Evolutionary conservation across 106 monocot genomes (phyloP).

Genomic region (Dendrobium chrysotoxum): DNA sequence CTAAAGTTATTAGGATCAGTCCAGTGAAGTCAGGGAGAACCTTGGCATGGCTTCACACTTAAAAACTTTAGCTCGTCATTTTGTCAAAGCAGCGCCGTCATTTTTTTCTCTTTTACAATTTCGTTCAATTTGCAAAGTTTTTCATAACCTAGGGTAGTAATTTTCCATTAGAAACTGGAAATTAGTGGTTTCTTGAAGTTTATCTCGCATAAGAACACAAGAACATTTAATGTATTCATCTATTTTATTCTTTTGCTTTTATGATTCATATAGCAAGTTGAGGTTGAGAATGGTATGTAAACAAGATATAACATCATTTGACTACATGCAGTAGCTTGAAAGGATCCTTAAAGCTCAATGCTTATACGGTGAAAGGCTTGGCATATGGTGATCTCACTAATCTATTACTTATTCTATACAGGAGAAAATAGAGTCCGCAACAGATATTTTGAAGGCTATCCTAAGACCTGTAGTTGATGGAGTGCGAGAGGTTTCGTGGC

Average conservation of each 20-base stretch:
- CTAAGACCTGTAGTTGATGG: conserved; percentile 63
- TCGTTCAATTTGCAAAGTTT: not conserved
- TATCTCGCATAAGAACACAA: not conserved
- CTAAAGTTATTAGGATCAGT: no score
- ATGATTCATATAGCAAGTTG: not conserved
- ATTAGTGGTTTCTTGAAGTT: not conserved
- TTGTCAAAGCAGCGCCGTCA: not conserved
- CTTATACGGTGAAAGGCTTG: not conserved
- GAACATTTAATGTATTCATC: not conserved
- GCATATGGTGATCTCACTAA: not conserved
- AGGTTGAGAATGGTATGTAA: not conserved
- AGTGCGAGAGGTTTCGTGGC: conserved; percentile 73
- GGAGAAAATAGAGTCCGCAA: conserved; percentile 85
- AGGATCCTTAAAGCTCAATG: not conserved
- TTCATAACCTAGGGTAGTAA: not conserved
- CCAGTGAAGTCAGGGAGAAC: no score
- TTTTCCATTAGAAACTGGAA: not conserved
- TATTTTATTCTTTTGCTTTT: not conserved
- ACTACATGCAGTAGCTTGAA: not conserved
- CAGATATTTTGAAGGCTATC: conserved; percentile 75
- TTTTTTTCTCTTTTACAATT: not conserved
- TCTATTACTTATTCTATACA: conserved; percentile 19
- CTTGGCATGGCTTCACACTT: not conserved
- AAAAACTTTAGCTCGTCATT: not conserved
- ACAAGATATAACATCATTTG: not conserved